Conservation (phyloP, 495 filamentous ascomycete genomes). For the Neurospora pannonica region DNA sequence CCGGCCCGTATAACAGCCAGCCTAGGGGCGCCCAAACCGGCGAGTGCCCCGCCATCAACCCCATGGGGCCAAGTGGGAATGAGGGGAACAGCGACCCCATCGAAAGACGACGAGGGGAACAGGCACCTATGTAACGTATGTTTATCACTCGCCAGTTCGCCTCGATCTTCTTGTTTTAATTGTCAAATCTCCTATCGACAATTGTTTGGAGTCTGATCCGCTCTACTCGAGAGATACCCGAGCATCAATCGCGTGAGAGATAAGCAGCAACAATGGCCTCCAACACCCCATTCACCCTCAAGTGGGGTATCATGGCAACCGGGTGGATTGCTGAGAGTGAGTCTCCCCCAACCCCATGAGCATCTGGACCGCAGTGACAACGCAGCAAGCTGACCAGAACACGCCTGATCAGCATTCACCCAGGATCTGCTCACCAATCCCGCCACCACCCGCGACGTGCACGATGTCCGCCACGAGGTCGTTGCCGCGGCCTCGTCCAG, state of each 20-base stretch:
- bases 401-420: constrained; percentile 51
- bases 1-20: background rate
- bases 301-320: constrained; percentile 80
- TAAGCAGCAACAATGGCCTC: constrained; percentile 26
- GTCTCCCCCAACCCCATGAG: constrained; percentile 9
- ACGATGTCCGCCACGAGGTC: constrained; percentile 69
- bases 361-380: background rate
- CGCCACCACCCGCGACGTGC: constrained; percentile 50
- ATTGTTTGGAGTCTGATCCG: background rate
- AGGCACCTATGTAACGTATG: background rate
- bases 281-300: constrained; percentile 46
- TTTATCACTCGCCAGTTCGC: background rate
- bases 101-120: background rate
- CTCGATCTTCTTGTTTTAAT: background rate
- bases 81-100: background rate
- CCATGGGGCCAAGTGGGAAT: background rate
- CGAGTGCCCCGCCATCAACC: background rate
- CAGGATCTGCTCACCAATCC: constrained; percentile 77
- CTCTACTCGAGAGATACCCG: background rate
- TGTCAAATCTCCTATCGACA: background rate
- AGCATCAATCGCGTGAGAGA: background rate
- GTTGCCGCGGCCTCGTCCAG: constrained; percentile 76
- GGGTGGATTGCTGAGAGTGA: constrained; percentile 69
- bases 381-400: background rate
- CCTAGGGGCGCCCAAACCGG: background rate